A percentile compares a stretch with the other conserved stretches of the same genome.
phyloP scores from a whole-genome alignment of 257 asterid species.

The Salvia splendens region DNA sequence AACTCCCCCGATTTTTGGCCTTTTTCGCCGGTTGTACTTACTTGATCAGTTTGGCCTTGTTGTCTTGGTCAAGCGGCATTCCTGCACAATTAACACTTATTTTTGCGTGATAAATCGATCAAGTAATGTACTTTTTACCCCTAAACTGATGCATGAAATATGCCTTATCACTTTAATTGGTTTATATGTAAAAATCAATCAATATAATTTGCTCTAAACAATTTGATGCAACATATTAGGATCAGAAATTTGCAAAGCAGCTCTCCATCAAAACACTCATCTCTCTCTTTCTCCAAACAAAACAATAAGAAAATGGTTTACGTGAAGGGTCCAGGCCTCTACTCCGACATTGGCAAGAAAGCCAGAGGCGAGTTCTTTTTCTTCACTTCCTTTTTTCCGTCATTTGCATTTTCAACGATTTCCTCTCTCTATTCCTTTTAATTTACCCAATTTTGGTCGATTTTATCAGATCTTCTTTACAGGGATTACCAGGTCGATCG shows the following conservation, averaged over 20 bases:
- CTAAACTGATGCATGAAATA: too few species aligned
- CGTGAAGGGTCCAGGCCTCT: slow-evolving; percentile 47
- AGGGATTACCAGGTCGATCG: slow-evolving; percentile 54
- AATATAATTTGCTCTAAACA: too few species aligned
- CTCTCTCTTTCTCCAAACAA: slow-evolving; percentile 14
- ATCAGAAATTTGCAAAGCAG: slow-evolving; percentile 9
- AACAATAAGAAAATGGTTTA: slow-evolving; percentile 31
- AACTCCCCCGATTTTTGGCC: too few species aligned
- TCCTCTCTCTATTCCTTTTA: not conserved
- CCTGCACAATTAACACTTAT: too few species aligned
- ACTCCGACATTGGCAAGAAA: slow-evolving; percentile 49
- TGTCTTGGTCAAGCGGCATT: too few species aligned
- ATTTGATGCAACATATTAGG: slow-evolving; percentile 30
- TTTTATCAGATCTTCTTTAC: slow-evolving; percentile 51
- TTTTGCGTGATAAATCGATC: too few species aligned
- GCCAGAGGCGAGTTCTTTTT: slow-evolving; percentile 37
- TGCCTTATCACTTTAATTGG: too few species aligned
- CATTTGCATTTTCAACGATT: not conserved
- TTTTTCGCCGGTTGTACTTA: too few species aligned
- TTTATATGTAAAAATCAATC: too few species aligned
- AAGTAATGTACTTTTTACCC: too few species aligned
- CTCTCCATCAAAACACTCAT: not conserved
- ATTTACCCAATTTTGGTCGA: not conserved
- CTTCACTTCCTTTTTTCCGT: not conserved
- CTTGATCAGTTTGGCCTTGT: too few species aligned